These are phyloP conservation scores for Termitomyces sp. DNA, from an alignment of 768 basidiomycete genomes.

Conservation along the genomic window DNA sequence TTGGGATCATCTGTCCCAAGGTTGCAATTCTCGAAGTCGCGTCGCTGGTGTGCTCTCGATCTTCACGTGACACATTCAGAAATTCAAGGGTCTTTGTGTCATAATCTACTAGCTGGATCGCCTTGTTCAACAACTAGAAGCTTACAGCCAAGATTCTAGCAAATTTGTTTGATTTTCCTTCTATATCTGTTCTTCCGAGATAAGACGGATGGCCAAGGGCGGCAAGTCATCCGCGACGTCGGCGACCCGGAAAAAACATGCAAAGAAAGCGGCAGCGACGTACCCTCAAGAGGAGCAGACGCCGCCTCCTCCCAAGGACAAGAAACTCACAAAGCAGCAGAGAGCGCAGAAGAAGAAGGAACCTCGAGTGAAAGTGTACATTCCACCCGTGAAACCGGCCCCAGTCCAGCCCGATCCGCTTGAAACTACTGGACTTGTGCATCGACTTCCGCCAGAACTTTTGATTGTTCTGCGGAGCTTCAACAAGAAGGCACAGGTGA, in stretches of 20 bases:
- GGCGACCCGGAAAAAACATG: constrained; percentile 91
- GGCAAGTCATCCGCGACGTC: constrained; percentile 78
- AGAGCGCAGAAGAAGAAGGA: constrained; percentile 61
- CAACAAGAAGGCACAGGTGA: constrained; percentile 86
- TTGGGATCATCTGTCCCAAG: no score
- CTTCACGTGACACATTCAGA: neutral
- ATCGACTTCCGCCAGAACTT: constrained; percentile 72
- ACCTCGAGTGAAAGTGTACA: constrained; percentile 80
- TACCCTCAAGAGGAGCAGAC: constrained; percentile 28
- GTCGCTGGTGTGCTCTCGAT: no score
- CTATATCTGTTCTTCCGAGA: neutral
- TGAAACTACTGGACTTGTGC: constrained; percentile 75
- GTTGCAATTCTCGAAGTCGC: no score
- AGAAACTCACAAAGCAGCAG: constrained; percentile 46
- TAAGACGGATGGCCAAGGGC: constrained; percentile 32
- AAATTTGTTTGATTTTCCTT: neutral
- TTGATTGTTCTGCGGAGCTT: constrained; percentile 76
- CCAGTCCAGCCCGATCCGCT: constrained; percentile 79
- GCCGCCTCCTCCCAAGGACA: constrained; percentile 32
- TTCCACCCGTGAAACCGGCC: constrained; percentile 77
- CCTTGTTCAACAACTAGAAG: neutral
- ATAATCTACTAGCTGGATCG: neutral
- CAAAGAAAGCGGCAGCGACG: constrained; percentile 44
- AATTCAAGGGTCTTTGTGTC: neutral
- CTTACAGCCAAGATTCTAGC: neutral